Evolutionary conservation across 2,329 filamentous ascomycete species (phyloP).

Genomic region (Aaosphaeria arxii): DNA sequence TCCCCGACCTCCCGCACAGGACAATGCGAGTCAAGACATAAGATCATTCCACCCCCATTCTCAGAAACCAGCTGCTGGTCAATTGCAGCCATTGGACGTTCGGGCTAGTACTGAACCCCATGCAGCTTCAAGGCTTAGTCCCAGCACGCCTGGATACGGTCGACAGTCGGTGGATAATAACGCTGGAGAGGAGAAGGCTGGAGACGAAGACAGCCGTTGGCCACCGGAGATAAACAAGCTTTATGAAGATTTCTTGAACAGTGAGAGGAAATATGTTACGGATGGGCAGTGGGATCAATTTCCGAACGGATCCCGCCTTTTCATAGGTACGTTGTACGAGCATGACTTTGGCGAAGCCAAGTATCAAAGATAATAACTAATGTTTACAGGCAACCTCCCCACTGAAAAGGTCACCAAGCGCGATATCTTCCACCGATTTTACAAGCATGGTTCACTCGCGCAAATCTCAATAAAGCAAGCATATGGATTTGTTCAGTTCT

Average conservation of each 20-base stretch:
- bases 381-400: conserved; percentile 74
- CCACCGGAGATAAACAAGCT: conserved; percentile 59
- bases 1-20: conserved; percentile 48
- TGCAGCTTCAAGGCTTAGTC: conserved; percentile 8
- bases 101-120: conserved; percentile 15
- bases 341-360: neutral
- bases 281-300: conserved; percentile 82
- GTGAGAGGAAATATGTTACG: conserved; percentile 72
- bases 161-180: conserved; percentile 23
- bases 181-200: conserved; percentile 18
- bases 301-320: conserved; percentile 71
- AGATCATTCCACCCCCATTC: conserved; percentile 49
- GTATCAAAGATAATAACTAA: conserved; percentile 8
- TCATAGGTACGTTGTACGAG: conserved; percentile 63
- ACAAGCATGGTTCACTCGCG: conserved; percentile 78
- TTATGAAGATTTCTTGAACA: conserved; percentile 70
- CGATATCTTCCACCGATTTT: conserved; percentile 89
- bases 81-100: conserved; percentile 22
- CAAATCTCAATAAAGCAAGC: conserved; percentile 96
- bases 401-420: conserved; percentile 91
- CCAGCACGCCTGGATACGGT: conserved; percentile 22
- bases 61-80: conserved; percentile 28
- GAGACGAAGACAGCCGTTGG: conserved; percentile 51
- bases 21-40: conserved; percentile 50
- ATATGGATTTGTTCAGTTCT: conserved; percentile 94